phyloP scores from a whole-genome alignment of 2,329 filamentous ascomycete genomes.

The Fusarium longipes region DNA sequence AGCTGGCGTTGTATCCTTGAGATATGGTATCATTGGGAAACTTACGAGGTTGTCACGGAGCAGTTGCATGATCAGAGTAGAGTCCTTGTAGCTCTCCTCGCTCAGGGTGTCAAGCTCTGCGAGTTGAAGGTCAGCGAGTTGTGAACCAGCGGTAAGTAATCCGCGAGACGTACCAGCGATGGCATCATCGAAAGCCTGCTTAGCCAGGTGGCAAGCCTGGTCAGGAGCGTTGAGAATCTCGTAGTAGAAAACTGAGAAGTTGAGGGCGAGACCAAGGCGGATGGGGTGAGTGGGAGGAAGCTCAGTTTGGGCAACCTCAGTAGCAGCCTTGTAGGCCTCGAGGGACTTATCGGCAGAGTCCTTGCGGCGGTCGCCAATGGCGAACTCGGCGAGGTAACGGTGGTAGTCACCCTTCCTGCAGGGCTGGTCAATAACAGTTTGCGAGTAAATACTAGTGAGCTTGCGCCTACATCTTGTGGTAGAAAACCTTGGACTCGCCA shows the following conservation, averaged over 20 bases:
- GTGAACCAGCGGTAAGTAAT: neutral
- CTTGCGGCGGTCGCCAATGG: constrained; percentile 92
- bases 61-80: constrained; percentile 98
- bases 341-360: constrained; percentile 85
- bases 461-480: constrained; percentile 90
- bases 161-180: constrained; percentile 72
- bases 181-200: constrained; percentile 98
- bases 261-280: constrained; percentile 94
- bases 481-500: constrained; percentile 99
- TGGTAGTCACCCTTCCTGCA: constrained; percentile 96
- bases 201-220: constrained; percentile 97
- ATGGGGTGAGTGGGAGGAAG: constrained; percentile 98
- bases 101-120: constrained; percentile 94
- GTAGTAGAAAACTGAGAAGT: constrained; percentile 99
- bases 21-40: constrained; percentile 11
- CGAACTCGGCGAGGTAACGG: constrained; percentile 94
- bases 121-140: constrained; percentile 11
- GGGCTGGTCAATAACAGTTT: constrained; percentile 63
- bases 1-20: constrained; percentile 39
- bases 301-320: constrained; percentile 97
- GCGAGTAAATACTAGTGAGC: constrained; percentile 80
- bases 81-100: constrained; percentile 99
- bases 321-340: constrained; percentile 99
- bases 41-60: constrained; percentile 94
- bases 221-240: constrained; percentile 99